Conservation (phyloP, 768 basidiomycete species). For the Galerina sulciceps region DNA sequence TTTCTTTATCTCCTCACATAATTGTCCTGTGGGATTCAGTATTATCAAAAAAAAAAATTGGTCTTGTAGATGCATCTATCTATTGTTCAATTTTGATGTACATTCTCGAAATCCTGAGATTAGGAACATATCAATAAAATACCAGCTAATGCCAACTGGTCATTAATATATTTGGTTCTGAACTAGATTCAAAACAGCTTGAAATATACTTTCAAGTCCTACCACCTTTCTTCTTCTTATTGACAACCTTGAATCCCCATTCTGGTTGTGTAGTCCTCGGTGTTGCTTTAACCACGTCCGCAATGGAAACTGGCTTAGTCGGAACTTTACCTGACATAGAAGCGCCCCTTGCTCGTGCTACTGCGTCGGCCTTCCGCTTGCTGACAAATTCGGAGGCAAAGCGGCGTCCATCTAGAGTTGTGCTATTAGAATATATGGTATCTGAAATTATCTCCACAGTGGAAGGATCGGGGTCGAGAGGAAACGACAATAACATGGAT, state of each 20-base stretch:
- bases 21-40: conserved; percentile 11
- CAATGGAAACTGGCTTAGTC: conserved; percentile 71
- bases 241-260: conserved; percentile 93
- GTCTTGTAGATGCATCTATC: conserved; percentile 8
- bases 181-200: background rate
- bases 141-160: background rate
- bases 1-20: background rate
- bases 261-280: conserved; percentile 77
- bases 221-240: conserved; percentile 77
- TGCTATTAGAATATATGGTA: conserved; percentile 91
- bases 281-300: conserved; percentile 89
- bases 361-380: conserved; percentile 84
- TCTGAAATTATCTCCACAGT: conserved; percentile 94
- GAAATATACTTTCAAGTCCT: conserved; percentile 11
- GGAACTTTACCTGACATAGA: conserved; percentile 36
- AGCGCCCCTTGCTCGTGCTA: conserved; percentile 49
- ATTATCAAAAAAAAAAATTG: conserved; percentile 14
- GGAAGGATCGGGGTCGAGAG: conserved; percentile 82
- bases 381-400: conserved; percentile 92
- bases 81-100: conserved; percentile 3
- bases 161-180: background rate
- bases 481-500: conserved; percentile 93
- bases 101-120: background rate
- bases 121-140: background rate
- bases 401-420: conserved; percentile 91